These are phyloP conservation scores for Arthromyces matolae DNA, from an alignment of 768 basidiomycete species.

Conservation along the genomic window DNA sequence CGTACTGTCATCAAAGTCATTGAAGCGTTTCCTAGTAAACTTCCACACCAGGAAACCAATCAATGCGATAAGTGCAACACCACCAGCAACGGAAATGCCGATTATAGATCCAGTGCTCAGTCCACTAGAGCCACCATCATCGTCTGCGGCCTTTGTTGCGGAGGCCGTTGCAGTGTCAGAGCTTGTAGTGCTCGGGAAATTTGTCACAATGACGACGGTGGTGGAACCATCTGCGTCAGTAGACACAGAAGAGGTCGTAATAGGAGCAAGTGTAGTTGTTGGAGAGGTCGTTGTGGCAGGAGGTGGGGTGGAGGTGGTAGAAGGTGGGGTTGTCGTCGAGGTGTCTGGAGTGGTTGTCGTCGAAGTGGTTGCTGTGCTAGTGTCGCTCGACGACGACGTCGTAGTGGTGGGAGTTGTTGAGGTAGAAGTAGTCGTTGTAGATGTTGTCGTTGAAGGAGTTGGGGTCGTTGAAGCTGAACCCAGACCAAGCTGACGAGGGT, in stretches of 20 bases:
- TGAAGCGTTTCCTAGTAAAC: constrained; percentile 73
- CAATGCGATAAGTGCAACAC: constrained; percentile 68
- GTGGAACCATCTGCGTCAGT: constrained; percentile 22
- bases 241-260: constrained; percentile 9
- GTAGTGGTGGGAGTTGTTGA: constrained; percentile 8
- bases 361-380: neutral
- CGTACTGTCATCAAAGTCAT: constrained; percentile 78
- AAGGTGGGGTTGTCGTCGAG: neutral
- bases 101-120: constrained; percentile 70
- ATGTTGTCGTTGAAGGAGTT: constrained; percentile 10
- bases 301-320: neutral
- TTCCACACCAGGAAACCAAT: constrained; percentile 83
- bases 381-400: constrained; percentile 1
- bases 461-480: constrained; percentile 10
- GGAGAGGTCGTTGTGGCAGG: constrained; percentile 10
- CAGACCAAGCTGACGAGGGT: constrained; percentile 8
- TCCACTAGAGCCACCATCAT: constrained; percentile 28
- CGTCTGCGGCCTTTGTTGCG: constrained; percentile 20
- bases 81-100: constrained; percentile 79
- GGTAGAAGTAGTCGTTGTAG: constrained; percentile 11
- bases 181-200: constrained; percentile 24
- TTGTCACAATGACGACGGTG: constrained; percentile 22
- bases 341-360: neutral
- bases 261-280: constrained; percentile 2
- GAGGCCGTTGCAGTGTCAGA: constrained; percentile 25